Evolutionary conservation across 768 basidiomycete species (phyloP), one percentile per base, ranked within the genome.

Genomic region (Boletellus sp.): DNA sequence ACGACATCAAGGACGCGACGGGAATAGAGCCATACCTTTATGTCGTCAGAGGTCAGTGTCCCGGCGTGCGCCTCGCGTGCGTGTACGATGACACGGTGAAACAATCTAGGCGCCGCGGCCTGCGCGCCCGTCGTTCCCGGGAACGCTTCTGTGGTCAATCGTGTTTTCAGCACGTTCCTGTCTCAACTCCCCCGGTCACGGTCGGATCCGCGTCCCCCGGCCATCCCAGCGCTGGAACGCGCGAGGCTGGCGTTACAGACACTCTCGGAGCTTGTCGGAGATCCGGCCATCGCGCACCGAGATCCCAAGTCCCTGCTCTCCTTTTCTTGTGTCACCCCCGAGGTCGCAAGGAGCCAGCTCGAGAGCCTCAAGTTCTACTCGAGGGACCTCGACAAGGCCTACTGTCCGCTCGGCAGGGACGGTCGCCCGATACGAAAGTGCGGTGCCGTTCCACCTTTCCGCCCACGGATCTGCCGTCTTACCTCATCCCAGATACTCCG

Each of bases 341-440:
- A 83, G 5, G 67, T 78, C 8, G 64, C 77, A 23, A 69, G 75
- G 61, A 73, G 68, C 15, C 86, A 89, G 60, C 66, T 68, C 0
- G 78, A 81, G 22, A 63, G 70, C 31, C 62, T 85, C 46, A 62
- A 57, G 37, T 67, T 72, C 35, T 85, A 81, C 50, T 63, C 66
- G 12, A 75, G 72, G 45, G 77, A 74, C 19, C 57, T 74, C 19
- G 62, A 69, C 4, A 60, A 63, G 1, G 77, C 81, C 3, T 83
- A 83, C 50, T 76, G 76, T 36, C 85, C 87, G 0, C 65, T 83
- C 1, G 75, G 74, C 3, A 68, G 72, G 4, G 78, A 85, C 50
- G 83, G 84, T 16, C 74, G 76, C 19, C 84, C 85, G 1, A 63
- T 78, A 46, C 76, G 84, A 61, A 85, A 76, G 87, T 87, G 50